Evolutionary conservation across 2,329 filamentous ascomycete genomes (phyloP), one percentile per base, ranked within the genome.

Genomic region (Cladorrhinum sp.): DNA sequence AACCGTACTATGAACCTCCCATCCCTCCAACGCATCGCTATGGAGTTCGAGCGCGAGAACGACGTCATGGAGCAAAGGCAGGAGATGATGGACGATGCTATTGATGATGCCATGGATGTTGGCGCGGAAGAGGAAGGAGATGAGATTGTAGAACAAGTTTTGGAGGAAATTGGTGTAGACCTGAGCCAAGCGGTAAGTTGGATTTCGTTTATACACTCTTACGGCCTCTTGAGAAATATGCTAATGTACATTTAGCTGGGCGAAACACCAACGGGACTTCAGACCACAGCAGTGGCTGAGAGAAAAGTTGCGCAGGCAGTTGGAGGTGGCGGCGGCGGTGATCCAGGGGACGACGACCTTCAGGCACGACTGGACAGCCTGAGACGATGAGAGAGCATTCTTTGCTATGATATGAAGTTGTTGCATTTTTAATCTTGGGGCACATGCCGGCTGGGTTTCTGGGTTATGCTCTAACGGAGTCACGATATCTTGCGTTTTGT

Each of bases 31-130:
- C 87, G 94, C 61, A 99, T 99, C 73, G 94, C 95, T 20, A 96
- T 97, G 93, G 95, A 99, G 72, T 99, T 99, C 71, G 95, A 99
- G 78, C 89, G 91, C 70, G 95, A 99, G 76, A 99, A 98, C 77
- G 95, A 98, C 71, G 93, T 99, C 62, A 99, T 99, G 95, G 95
- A 99, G 69, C 92, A 98, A 77, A 86, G 95, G 66, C 93, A 98
- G 75, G 95, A 98, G 76, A 97, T 99, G 91, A 98, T 99, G 95
- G 94, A 98, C 73, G 95, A 98, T 75, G 94, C 92, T 20, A 95
- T 99, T 62, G 95, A 99, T 73, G 95, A 99, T 74, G 93, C 94
- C 55, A 97, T 95, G 70, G 95, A 96, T 23, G 81, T 96, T 39
- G 86, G 85, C 16, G 87, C 96, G 63, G 95, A 99, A 72, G 95